These are phyloP conservation scores for Tylopilus rubrobrunneus DNA, from an alignment of 768 basidiomycete genomes.

Conservation along the genomic window DNA sequence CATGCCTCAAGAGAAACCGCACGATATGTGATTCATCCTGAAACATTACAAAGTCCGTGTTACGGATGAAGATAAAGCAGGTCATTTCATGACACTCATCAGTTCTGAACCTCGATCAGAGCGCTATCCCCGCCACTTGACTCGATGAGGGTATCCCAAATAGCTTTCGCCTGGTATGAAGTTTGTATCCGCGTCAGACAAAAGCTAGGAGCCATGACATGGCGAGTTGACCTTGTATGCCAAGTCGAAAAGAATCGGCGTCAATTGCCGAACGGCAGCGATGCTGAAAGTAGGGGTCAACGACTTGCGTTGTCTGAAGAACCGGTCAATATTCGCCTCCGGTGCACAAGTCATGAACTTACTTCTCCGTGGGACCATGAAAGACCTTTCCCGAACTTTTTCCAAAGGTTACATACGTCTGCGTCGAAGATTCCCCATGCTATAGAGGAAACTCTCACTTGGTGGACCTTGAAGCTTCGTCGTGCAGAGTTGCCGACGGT, in stretches of 20 bases:
- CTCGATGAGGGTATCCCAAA: slow-evolving; percentile 30
- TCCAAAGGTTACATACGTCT: neutral
- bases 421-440: slow-evolving; percentile 4
- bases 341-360: neutral
- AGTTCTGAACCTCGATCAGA: slow-evolving; percentile 37
- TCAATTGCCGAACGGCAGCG: slow-evolving; percentile 34
- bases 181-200: neutral
- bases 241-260: slow-evolving; percentile 38
- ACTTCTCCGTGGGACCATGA: slow-evolving; percentile 37
- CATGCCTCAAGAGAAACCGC: neutral
- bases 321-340: neutral
- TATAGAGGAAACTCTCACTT: no score
- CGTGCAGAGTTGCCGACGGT: slow-evolving; percentile 25
- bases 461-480: no score
- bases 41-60: fast-evolving
- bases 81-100: slow-evolving; percentile 9
- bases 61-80: neutral
- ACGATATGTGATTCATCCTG: slow-evolving; percentile 37
- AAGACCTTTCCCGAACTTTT: slow-evolving; percentile 28
- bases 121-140: slow-evolving; percentile 10
- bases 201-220: no score
- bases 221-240: slow-evolving; percentile 17
- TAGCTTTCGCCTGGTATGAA: slow-evolving; percentile 25
- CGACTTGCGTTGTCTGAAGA: slow-evolving; percentile 33
- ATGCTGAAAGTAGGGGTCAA: slow-evolving; percentile 38